Evolutionary conservation across 2,329 filamentous ascomycete species (phyloP).

Genomic region (Westerdykella sp.): DNA sequence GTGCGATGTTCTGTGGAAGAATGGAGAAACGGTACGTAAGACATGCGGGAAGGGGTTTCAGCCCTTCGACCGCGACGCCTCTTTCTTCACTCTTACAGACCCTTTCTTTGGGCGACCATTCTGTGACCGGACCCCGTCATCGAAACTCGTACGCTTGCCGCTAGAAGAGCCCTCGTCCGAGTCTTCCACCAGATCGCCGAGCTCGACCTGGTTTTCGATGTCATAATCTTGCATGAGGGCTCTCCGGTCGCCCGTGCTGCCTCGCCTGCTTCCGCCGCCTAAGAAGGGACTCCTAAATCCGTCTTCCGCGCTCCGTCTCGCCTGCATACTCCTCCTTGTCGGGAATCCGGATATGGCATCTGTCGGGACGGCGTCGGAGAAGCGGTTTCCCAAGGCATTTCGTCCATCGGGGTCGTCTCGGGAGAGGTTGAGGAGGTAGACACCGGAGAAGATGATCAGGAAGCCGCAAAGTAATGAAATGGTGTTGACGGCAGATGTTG

Average conservation of each 20-base stretch:
- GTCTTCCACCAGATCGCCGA: conserved; percentile 74
- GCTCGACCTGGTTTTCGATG: conserved; percentile 65
- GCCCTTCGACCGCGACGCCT: conserved; percentile 21
- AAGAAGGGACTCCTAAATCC: conserved; percentile 52
- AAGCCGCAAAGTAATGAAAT: conserved; percentile 90
- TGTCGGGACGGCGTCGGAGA: conserved; percentile 74
- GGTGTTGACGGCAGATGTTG: conserved; percentile 82
- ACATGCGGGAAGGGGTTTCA: not conserved
- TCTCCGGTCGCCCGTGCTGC: conserved; percentile 57
- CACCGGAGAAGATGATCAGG: conserved; percentile 88
- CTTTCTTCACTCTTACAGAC: conserved; percentile 24
- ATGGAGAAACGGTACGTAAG: not conserved
- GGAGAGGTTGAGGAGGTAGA: conserved; percentile 94
- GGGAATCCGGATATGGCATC: conserved; percentile 85
- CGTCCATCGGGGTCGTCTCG: conserved; percentile 80
- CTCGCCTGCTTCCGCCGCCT: conserved; percentile 37
- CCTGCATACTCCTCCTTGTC: conserved; percentile 90
- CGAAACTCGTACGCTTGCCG: conserved; percentile 31
- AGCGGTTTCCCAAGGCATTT: conserved; percentile 49
- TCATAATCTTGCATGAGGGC: conserved; percentile 87
- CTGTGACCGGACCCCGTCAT: conserved; percentile 18
- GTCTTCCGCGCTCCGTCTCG: conserved; percentile 58
- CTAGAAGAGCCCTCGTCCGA: conserved; percentile 36
- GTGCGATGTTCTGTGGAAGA: not conserved
- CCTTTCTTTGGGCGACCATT: conserved; percentile 18